Evolutionary conservation across 2,329 filamentous ascomycete genomes (phyloP), one percentile per base, ranked within the genome.

Genomic region (Colletotrichum tanaceti): DNA sequence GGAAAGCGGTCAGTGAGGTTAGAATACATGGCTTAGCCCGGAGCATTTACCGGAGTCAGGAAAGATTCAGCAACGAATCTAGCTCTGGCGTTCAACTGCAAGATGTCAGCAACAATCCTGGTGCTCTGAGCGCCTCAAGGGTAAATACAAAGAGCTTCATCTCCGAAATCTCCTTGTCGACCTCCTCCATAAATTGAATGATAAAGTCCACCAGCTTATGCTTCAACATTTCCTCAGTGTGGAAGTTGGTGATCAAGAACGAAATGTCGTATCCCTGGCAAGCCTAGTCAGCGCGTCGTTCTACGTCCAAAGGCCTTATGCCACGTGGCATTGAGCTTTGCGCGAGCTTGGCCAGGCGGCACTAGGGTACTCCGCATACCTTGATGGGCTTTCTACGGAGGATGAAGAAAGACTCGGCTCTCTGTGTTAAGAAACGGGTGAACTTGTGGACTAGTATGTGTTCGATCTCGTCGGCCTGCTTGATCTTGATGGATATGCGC

Each of bases 141-240:
- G 39, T 50, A 85, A 93, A 74, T 87, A 98, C 95, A 81, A 99
- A 99, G 76, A 99, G 91, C 87, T 99, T 99, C 96, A 99, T 98
- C 83, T 99, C 97, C 3, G 96, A 98, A 70, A 99, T 99, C 81
- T 99, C 96, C 86, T 99, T 99, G 81, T 99, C 97, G 5, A 99
- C 97, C 80, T 99, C 96, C 81, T 99, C 95, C 95, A 99, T 98
- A 77, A 99, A 99, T 77, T 98, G 91, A 73, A 99, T 98, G 74
- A 99, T 97, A 77, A 99, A 99, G 80, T 99, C 96, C 41, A 99
- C 97, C 74, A 99, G 86, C 85, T 99, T 98, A 80, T 99, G 95
- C 86, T 98, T 98, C 78, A 98, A 81, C 94, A 99, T 97, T 79
- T 97, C 93, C 81, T 98, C 96, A 5, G 96, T 98, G 77, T 99